A percentile compares a stretch with the other conserved stretches of the same genome.
phyloP scores from a whole-genome alignment of 2,329 filamentous ascomycete species.

The Phyllosticta capitalensis region DNA sequence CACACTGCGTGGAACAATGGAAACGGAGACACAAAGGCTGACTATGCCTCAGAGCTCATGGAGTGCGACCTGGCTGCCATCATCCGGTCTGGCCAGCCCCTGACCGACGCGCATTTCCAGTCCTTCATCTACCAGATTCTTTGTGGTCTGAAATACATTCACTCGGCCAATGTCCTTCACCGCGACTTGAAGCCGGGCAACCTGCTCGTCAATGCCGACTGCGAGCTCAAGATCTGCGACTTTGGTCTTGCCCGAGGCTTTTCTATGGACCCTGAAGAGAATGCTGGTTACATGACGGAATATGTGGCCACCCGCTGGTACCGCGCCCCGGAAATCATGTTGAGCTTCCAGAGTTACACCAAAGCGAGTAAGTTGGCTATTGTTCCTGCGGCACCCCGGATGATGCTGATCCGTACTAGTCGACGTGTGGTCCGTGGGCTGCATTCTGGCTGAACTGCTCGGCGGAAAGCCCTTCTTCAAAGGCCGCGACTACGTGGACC shows the following conservation, averaged over 20 bases:
- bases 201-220: constrained; percentile 94
- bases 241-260: constrained; percentile 95
- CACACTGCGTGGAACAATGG: background rate
- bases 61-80: constrained; percentile 97
- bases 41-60: constrained; percentile 70
- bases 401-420: constrained; percentile 44
- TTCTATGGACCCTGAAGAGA: constrained; percentile 94
- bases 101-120: constrained; percentile 98
- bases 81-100: constrained; percentile 89
- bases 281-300: constrained; percentile 98
- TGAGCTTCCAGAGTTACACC: constrained; percentile 99
- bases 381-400: background rate
- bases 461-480: constrained; percentile 98
- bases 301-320: constrained; percentile 99
- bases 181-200: constrained; percentile 96
- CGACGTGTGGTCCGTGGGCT: constrained; percentile 98
- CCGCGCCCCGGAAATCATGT: constrained; percentile 96
- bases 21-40: background rate
- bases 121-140: constrained; percentile 99
- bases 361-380: constrained; percentile 86
- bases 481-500: constrained; percentile 96
- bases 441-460: constrained; percentile 90
- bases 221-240: constrained; percentile 98
- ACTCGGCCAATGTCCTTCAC: constrained; percentile 95
- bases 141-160: constrained; percentile 97